These are phyloP conservation scores for Aureobasidium musti DNA, from an alignment of 2,329 filamentous ascomycete species.

Conservation along the genomic window DNA sequence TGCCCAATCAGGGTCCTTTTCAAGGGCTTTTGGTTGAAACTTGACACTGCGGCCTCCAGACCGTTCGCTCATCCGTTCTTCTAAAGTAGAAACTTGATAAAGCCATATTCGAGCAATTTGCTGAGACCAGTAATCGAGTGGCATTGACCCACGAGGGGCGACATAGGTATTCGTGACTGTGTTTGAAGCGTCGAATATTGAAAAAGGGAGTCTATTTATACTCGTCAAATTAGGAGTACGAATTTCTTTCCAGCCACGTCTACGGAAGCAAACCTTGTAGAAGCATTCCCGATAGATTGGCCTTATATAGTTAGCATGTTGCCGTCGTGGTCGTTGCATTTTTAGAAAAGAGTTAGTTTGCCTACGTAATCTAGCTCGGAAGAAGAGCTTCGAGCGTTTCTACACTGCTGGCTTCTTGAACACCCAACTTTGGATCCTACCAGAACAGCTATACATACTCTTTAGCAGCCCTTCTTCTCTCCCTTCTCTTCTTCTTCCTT, in stretches of 20 bases:
- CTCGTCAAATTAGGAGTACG: conserved; percentile 9
- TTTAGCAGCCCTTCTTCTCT: neutral
- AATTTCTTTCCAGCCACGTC: conserved; percentile 12
- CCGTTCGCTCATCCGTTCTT: neutral
- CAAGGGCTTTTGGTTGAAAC: neutral
- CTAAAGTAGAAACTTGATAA: neutral
- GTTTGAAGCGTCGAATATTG: neutral
- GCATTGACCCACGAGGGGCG: neutral
- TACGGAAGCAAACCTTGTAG: neutral
- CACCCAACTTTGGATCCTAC: neutral
- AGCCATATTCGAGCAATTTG: neutral
- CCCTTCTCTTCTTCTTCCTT: too few species aligned
- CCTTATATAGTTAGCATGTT: neutral
- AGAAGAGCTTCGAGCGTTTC: neutral
- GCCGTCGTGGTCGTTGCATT: neutral
- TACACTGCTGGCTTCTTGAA: neutral
- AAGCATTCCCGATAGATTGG: neutral
- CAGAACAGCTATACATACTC: neutral
- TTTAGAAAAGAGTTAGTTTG: neutral
- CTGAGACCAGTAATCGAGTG: neutral
- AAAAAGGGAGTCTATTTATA: conserved; percentile 15
- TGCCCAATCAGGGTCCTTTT: conserved; percentile 1
- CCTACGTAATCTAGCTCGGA: neutral
- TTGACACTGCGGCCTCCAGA: neutral
- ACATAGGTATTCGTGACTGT: neutral